Evolutionary conservation across 2,329 filamentous ascomycete species (phyloP), one percentile per base, ranked within the genome.

Genomic region (Penicillium frequentans): DNA sequence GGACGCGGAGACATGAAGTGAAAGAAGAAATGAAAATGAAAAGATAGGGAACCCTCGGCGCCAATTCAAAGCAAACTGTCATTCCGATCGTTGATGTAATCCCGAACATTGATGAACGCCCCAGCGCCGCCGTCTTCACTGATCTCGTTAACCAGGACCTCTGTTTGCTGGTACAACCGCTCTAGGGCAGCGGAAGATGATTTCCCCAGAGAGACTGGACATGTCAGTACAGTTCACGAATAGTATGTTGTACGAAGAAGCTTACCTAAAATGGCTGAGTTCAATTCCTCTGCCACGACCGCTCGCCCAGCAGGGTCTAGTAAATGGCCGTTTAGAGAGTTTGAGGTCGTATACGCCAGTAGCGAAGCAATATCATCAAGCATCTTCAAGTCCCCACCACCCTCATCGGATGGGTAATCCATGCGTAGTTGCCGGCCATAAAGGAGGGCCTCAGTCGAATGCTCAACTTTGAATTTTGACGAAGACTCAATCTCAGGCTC

Each of bases 231-330:
- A 29, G 50, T n/a, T 19, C 19, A 44, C 13, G 5, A 24, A 11
- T 16, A 3, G 10, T 14, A 29, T 39, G 10, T 48, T 16, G 26
- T 11, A 23, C 6, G 27, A 35, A 19, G 23, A 42, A 56, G 57
- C 87, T 78, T 79, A 96, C 92, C 86, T 58, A 99, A 75, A 66
- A 99, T 96, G 47, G 91, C 93, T 59, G 91, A 90, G 74, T 98
- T 98, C 55, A 99, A 80, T 73, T 96, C 93, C 77, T 99, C 95
- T 9, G 93, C 93, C 42, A 98, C 91, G 19, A 86, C 82, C 19
- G 87, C 85, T 44, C 95, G 82, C 1, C 90, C 91, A 52, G 84
- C 85, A 39, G 84, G 81, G 67, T 96, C 90, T 56, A 99, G 79
- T 58, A 97, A 78, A 69, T 91, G 88, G 16, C 88, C 87, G 57